A percentile compares a stretch with the other conserved stretches of the same genome.
Evolutionary conservation across 192 early-diverging fungal genomes (phyloP).

Genomic region (Phlyctochytrium arcticum): DNA sequence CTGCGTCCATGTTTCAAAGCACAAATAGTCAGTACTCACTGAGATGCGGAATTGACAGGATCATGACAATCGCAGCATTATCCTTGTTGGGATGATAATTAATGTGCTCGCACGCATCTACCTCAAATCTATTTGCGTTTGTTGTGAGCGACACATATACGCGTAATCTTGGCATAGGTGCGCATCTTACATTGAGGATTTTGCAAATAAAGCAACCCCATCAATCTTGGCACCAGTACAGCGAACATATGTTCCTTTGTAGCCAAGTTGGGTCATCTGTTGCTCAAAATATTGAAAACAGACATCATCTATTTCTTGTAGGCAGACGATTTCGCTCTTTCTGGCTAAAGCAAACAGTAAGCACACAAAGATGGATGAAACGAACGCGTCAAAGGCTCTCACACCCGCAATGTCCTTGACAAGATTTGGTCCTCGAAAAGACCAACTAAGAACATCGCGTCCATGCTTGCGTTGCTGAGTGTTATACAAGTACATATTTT

Average conservation of each 20-base stretch:
- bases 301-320: slow-evolving; percentile 22
- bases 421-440: slow-evolving; percentile 9
- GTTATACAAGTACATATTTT: not conserved
- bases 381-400: not conserved
- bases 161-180: not conserved
- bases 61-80: slow-evolving; percentile 9
- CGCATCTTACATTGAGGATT: not conserved
- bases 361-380: too few species aligned
- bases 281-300: slow-evolving; percentile 8
- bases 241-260: slow-evolving; percentile 13
- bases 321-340: slow-evolving; percentile 19
- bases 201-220: slow-evolving; percentile 18
- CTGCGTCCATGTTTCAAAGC: not conserved
- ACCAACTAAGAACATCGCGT: not conserved
- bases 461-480: not conserved
- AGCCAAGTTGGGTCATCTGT: slow-evolving; percentile 1
- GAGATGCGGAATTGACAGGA: not conserved
- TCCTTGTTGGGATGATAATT: slow-evolving; percentile 19
- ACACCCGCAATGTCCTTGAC: slow-evolving; percentile 13
- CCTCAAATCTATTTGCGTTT: not conserved
- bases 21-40: not conserved
- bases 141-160: not conserved
- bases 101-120: not conserved
- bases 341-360: not conserved
- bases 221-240: slow-evolving; percentile 23